phyloP scores from a whole-genome alignment of 208 protist genomes.

The Phytomonas francai region DNA sequence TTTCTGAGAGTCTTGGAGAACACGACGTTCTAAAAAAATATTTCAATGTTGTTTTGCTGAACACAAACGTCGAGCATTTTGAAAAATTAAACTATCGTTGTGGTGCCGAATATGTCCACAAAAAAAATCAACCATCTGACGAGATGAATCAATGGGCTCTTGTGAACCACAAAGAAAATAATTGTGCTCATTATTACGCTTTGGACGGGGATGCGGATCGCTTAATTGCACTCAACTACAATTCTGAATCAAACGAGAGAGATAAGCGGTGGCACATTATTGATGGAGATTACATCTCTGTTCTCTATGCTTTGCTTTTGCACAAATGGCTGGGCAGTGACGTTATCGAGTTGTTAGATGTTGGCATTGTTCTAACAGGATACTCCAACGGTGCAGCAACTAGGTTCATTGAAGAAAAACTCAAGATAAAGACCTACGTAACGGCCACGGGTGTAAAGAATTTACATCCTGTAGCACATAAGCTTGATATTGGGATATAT shows the following conservation, averaged over 20 bases:
- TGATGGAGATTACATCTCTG: slow-evolving; percentile 78
- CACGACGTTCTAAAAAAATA: slow-evolving; percentile 17
- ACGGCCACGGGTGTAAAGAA: slow-evolving; percentile 92
- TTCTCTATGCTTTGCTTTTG: slow-evolving; percentile 64
- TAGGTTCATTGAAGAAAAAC: slow-evolving; percentile 44
- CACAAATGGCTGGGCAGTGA: slow-evolving; percentile 35
- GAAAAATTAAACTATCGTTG: slow-evolving; percentile 67
- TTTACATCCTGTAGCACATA: slow-evolving; percentile 85
- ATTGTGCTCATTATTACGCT: slow-evolving; percentile 59
- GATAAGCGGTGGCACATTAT: slow-evolving; percentile 31
- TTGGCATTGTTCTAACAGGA: slow-evolving; percentile 92
- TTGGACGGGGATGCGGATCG: slow-evolving; percentile 94
- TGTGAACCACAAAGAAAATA: background rate
- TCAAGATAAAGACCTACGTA: slow-evolving; percentile 45
- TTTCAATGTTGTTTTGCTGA: slow-evolving; percentile 45
- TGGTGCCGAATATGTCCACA: slow-evolving; percentile 89
- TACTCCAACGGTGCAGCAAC: slow-evolving; percentile 94
- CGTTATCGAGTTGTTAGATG: slow-evolving; percentile 26
- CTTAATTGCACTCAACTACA: slow-evolving; percentile 67
- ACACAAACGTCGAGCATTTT: slow-evolving; percentile 24
- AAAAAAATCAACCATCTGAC: slow-evolving; percentile 26
- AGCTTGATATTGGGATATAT: slow-evolving; percentile 91
- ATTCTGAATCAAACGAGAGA: background rate
- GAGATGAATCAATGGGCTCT: slow-evolving; percentile 24
- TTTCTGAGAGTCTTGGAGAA: slow-evolving; percentile 15